phyloP scores from a whole-genome alignment of 768 basidiomycete species.

The Amylocystis lapponica region DNA sequence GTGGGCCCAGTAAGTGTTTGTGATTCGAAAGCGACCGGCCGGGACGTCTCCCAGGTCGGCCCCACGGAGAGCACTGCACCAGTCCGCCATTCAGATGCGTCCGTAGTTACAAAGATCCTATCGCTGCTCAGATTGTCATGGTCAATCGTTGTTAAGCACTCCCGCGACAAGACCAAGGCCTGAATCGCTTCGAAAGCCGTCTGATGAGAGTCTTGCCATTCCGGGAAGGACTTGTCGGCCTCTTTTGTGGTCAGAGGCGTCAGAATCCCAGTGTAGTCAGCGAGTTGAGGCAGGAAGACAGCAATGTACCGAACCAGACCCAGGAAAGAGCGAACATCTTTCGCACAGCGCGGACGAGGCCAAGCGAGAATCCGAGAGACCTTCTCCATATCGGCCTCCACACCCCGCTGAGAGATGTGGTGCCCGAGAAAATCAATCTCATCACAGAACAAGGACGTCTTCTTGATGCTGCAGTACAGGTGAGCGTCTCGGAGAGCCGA shows the following conservation, averaged over 20 bases:
- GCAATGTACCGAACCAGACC: constrained; percentile 17
- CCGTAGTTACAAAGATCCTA: constrained; percentile 30
- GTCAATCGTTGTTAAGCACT: constrained; percentile 28
- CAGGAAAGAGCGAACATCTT: constrained; percentile 11
- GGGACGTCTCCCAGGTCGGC: constrained; percentile 23
- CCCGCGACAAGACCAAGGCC: constrained; percentile 15
- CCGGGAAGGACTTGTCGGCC: constrained; percentile 20
- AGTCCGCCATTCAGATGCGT: constrained; percentile 25
- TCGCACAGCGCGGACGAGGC: constrained; percentile 23
- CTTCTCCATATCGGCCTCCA: constrained; percentile 24
- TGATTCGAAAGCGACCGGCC: constrained; percentile 27
- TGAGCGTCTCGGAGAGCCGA: constrained; percentile 7
- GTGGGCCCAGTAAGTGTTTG: constrained; percentile 23
- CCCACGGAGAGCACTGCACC: constrained; percentile 30
- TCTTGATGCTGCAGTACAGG: constrained; percentile 25
- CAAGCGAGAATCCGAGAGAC: constrained; percentile 24
- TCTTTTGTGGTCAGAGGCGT: constrained; percentile 22
- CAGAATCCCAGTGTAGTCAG: constrained; percentile 13
- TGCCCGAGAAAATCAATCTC: constrained; percentile 30
- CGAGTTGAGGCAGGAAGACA: constrained; percentile 14
- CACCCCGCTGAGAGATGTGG: constrained; percentile 23
- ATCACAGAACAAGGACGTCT: constrained; percentile 20
- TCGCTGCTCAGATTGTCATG: constrained; percentile 24
- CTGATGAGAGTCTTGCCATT: constrained; percentile 25
- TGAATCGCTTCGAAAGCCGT: constrained; percentile 34